Evolutionary conservation across 2,329 filamentous ascomycete species (phyloP), one percentile per base, ranked within the genome.

Genomic region (Stagonosporopsis vannaccii): DNA sequence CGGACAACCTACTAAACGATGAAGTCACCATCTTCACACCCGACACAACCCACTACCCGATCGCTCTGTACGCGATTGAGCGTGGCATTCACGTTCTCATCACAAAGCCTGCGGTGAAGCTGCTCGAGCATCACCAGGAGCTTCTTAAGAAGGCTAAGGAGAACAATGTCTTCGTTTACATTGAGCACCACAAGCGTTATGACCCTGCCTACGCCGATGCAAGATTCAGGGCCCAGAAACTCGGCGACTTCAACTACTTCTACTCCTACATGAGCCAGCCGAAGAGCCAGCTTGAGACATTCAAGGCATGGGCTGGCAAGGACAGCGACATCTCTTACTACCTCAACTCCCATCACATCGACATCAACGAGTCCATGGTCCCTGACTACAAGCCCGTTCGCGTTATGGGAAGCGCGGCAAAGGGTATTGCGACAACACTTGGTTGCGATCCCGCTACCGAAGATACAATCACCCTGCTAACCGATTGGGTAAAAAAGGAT

Each of bases 161-260:
- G 72, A 81, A 90, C 75, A 87, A 87, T 62, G 92, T 97, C 56
- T 94, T 93, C 74, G 92, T 97, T 63, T 97, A 91, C 80, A 84
- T 97, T 68, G 93, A 97, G 83, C 93, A 97, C 80, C 93, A 97
- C 85, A 97, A 97, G 82, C 91, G 94, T 55, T 97, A 89, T 79
- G 93, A 97, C 75, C 93, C 93, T 2, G 92, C 92, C 20, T 97
- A 97, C 80, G 87, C 91, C 13, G 93, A 97, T 75, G 94, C 94
- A 13, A 86, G 88, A 45, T 88, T 88, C 79, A 87, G 89, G 67
- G 91, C 91, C 13, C 80, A 86, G 71, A 87, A 82, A 49, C 82
- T 97, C 7, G 93, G 93, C 62, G 92, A 97, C 79, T 97, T 97
- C 86, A 97, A 96, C 82, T 97, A 97, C 83, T 97, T 96, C 76